phyloP scores from a whole-genome alignment of 108 stramenopile species.

The Fragilariopsis cylindrus region DNA sequence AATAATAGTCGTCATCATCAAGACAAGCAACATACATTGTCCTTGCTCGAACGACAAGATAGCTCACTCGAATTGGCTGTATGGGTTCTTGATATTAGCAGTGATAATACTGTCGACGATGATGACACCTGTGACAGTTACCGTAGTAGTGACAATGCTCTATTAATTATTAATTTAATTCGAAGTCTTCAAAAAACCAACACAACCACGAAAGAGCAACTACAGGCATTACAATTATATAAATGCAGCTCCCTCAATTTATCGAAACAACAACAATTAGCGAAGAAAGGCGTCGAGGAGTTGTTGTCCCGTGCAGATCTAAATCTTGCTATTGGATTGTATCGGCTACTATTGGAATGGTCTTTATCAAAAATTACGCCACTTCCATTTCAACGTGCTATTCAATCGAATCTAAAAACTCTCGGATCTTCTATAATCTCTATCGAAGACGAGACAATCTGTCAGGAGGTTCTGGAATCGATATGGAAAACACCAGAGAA shows the following conservation, averaged over 20 bases:
- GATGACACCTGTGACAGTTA: too few species aligned
- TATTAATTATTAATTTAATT: not conserved
- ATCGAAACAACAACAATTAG: not conserved
- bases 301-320: not conserved
- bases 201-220: constrained; percentile 26
- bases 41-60: too few species aligned
- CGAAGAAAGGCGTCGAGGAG: not conserved
- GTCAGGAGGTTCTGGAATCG: constrained; percentile 14
- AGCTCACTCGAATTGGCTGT: not conserved
- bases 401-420: constrained; percentile 38
- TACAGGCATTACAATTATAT: constrained; percentile 30
- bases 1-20: not conserved
- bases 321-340: constrained; percentile 15
- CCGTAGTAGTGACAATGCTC: not conserved
- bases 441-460: constrained; percentile 6
- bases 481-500: constrained; percentile 11
- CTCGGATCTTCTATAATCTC: constrained; percentile 1
- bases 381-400: constrained; percentile 46
- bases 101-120: not conserved
- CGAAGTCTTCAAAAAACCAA: constrained; percentile 1
- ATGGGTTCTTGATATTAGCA: not conserved
- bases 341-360: constrained; percentile 60
- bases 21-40: not conserved
- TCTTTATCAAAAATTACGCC: constrained; percentile 39
- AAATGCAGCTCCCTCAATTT: constrained; percentile 18